A percentile compares a stretch with the other conserved stretches of the same genome.
These are phyloP conservation scores for Rhodotorula sp. DNA, from an alignment of 1,284 basidiomycete genomes.

Conservation along the genomic window DNA sequence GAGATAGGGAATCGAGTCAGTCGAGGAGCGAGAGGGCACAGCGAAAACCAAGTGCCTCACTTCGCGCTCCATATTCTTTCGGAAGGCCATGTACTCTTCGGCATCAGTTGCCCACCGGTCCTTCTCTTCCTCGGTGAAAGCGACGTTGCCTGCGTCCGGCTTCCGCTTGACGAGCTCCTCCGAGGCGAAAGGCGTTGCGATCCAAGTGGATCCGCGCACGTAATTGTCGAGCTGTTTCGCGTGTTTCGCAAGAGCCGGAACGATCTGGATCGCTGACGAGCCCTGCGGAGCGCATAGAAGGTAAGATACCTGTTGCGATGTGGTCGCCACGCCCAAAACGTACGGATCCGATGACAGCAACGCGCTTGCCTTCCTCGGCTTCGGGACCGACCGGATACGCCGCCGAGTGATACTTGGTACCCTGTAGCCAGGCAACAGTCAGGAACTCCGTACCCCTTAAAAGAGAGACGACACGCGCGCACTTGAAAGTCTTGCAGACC, in stretches of 20 bases:
- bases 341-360: conserved; percentile 59
- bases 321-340: neutral
- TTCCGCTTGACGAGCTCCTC: conserved; percentile 42
- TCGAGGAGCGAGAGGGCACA: neutral
- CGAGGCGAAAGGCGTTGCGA: conserved; percentile 57
- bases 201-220: conserved; percentile 63
- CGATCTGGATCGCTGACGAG: conserved; percentile 65
- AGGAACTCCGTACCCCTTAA: too few relatives aligned
- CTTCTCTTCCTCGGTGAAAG: conserved; percentile 60
- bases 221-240: conserved; percentile 60
- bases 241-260: conserved; percentile 60
- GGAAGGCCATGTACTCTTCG: conserved; percentile 57
- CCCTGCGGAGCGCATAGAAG: conserved; percentile 46
- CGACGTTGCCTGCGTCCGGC: conserved; percentile 27
- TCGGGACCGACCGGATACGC: conserved; percentile 54
- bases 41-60: conserved; percentile 40
- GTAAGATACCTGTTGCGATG: conserved; percentile 31
- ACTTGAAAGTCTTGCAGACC: conserved; percentile 60
- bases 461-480: neutral
- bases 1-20: neutral
- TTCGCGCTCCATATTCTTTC: conserved; percentile 57
- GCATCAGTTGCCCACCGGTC: conserved; percentile 55
- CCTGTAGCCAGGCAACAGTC: conserved; percentile 4
- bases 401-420: conserved; percentile 33
- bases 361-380: conserved; percentile 59